Conservation (phyloP, 495 filamentous ascomycete genomes). For the Elasticomyces elasticus region DNA sequence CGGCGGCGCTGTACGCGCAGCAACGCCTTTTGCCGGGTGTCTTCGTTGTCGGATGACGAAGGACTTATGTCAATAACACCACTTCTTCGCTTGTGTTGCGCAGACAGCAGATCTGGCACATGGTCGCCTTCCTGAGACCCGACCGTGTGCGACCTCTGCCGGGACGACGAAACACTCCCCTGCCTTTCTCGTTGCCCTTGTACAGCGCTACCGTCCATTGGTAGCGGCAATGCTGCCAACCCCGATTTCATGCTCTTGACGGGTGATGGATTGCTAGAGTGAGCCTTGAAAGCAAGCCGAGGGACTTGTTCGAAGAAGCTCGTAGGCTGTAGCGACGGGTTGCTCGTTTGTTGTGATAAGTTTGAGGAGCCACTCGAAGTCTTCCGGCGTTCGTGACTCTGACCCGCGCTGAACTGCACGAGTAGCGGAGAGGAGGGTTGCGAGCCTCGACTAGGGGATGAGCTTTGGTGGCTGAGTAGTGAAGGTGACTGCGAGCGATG, state of each 20-base stretch:
- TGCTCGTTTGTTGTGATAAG: slow-evolving; percentile 65
- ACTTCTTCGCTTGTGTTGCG: slow-evolving; percentile 81
- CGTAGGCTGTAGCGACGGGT: slow-evolving; percentile 57
- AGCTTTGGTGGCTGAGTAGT: slow-evolving; percentile 61
- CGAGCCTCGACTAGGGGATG: slow-evolving; percentile 76
- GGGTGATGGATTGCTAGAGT: slow-evolving; percentile 41
- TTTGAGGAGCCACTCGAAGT: slow-evolving; percentile 82
- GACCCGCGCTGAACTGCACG: slow-evolving; percentile 83
- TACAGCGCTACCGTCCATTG: not conserved
- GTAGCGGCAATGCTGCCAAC: slow-evolving; percentile 9
- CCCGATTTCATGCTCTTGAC: slow-evolving; percentile 56
- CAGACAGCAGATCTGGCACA: slow-evolving; percentile 57
- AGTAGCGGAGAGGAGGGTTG: slow-evolving; percentile 92
- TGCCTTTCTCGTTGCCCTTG: slow-evolving; percentile 3
- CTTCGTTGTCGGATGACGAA: slow-evolving; percentile 95
- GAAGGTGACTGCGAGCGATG: slow-evolving; percentile 83
- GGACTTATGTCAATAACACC: slow-evolving; percentile 94
- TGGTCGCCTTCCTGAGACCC: slow-evolving; percentile 86
- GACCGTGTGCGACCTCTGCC: slow-evolving; percentile 82
- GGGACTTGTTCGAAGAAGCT: slow-evolving; percentile 59
- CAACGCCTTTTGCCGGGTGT: slow-evolving; percentile 77
- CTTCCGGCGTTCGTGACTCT: slow-evolving; percentile 58
- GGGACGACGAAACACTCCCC: slow-evolving; percentile 38
- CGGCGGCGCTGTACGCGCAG: slow-evolving; percentile 87
- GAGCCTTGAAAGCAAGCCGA: slow-evolving; percentile 32